Evolutionary conservation across 1,284 basidiomycete genomes (phyloP), one percentile per base, ranked within the genome.

Genomic region (Ganoderma sp.): DNA sequence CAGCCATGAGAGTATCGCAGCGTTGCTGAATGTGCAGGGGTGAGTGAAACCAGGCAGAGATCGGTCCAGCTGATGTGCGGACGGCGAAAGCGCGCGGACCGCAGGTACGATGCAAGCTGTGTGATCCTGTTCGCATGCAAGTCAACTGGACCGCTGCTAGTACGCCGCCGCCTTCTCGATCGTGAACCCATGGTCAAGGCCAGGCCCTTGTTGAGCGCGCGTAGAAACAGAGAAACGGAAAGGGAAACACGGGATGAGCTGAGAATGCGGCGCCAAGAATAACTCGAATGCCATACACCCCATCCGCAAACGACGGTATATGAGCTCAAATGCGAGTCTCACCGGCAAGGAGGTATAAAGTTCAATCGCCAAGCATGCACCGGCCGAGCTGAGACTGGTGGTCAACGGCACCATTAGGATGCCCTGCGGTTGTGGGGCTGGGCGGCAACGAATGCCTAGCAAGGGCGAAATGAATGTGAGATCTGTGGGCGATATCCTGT

Each of bases 61-160:
- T 57, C 56, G 32, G 64, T 37, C 37, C 64, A 70, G 67, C 54
- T 70, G 69, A 70, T 68, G 41, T 17, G 58, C 64, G 63, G 64
- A 48, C 32, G 48, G 22, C 52, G 56, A 59, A 59, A 59, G 58
- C 54, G 66, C 61, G 65, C 68, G 68, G 68, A 32, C 68, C 68
- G 68, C 65, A 57, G 61, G 63, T 22, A 64, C 52, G 37, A 61
- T 43, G 64, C 48, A 45, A n/a, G 60, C 54, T 42, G 54, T 17
- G 65, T 25, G 48, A 52, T 32, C n/a, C 2, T 22, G n/a, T 67
- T 67, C 61, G 67, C 67, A 64, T 67, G 57, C 57, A 56, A 64
- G 62, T 61, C 62, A 60, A 57, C 65, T 66, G 65, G 39, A 22
- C 39, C 42, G 39, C 63, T 41, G 54, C 63, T 37, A n/a, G 58